Percentiles rank a stretch among this genome's conserved stretches.
These are phyloP conservation scores for Debaryomyces tyrocola DNA, from an alignment of 805 yeast genomes.

Conservation along the genomic window DNA sequence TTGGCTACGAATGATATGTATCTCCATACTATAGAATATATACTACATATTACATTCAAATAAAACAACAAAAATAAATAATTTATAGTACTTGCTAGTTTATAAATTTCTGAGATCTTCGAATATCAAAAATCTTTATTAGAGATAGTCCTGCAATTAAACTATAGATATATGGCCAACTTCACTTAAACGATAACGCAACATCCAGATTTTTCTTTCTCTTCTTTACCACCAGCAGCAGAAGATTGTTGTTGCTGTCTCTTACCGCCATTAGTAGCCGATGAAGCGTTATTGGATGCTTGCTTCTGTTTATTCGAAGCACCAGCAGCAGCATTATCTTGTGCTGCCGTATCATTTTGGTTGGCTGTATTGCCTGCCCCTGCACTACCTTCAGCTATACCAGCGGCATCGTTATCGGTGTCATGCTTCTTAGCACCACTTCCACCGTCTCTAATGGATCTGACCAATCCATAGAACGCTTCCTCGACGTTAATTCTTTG, in stretches of 20 bases:
- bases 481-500: conserved; percentile 87
- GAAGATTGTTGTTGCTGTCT: conserved; percentile 8
- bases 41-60: background rate
- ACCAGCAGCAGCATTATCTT: background rate
- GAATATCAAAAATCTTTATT: too few relatives aligned
- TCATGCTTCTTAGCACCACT: background rate
- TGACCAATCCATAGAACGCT: conserved; percentile 69
- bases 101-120: too few relatives aligned
- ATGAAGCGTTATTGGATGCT: background rate
- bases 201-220: conserved; percentile 36
- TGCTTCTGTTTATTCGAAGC: background rate
- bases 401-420: conserved; percentile 5
- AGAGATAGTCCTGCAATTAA: too few relatives aligned
- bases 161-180: too few relatives aligned
- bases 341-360: background rate
- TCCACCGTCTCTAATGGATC: conserved; percentile 45
- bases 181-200: conserved; percentile 31
- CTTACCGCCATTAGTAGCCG: background rate
- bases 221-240: conserved; percentile 11
- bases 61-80: background rate
- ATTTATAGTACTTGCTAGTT: too few relatives aligned
- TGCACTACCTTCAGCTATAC: background rate
- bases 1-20: background rate
- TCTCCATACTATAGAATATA: background rate
- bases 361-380: background rate